Base-by-base conservation (phyloP, 129 eudicot species). In the Chrysanthemum seticuspe region DNA sequence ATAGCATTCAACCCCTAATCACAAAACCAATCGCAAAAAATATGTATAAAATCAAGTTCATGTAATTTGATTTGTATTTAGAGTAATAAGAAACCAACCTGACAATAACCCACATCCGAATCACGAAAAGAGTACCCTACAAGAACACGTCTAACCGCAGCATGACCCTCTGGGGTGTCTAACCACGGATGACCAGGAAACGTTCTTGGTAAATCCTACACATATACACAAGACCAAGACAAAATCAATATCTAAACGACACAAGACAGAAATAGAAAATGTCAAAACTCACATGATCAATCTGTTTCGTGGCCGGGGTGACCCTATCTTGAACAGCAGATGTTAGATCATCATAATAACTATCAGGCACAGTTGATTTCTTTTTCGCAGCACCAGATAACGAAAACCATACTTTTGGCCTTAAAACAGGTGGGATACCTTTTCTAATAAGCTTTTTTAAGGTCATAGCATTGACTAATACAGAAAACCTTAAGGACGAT, bases 171-270 rank as follows among this genome's bases (percentile, higher is more conserved):
- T 0, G 86, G 82, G 18, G 98, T 93, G 81, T 93, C 98, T 81
- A 93, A 78, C 98, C 98, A 93, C 12, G 98, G 92, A 79, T 93
- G 98, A 48, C 98, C 98, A 25, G 98, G 98, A 63, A 93, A 93
- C 14, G 98, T 93, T 49, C 98, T 79, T 1, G 95, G 92, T 18
- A 93, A 80, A 73, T 93, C 98, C 98, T 93, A 85, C 75, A 75
- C 7, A 34, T 25, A 62, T 67, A 79, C 6, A 58, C 16, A 48
- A 57, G 13, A 62, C 13, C 49, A 3, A 57, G 18, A 18, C 7
- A 0, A 54, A 53, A 70, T 56, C 31, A n/a, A 44, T 10, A 15
- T 44, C 10, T 11, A 66, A 64, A 64, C 5, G 19, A 40, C 49
- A 1, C 3, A 2, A 40, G 6, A 13, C 2, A 21, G 2, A 21